A percentile compares a stretch with the other conserved stretches of the same genome.
Conservation (phyloP, 1,284 basidiomycete genomes). For the Puccinia hordei region DNA sequence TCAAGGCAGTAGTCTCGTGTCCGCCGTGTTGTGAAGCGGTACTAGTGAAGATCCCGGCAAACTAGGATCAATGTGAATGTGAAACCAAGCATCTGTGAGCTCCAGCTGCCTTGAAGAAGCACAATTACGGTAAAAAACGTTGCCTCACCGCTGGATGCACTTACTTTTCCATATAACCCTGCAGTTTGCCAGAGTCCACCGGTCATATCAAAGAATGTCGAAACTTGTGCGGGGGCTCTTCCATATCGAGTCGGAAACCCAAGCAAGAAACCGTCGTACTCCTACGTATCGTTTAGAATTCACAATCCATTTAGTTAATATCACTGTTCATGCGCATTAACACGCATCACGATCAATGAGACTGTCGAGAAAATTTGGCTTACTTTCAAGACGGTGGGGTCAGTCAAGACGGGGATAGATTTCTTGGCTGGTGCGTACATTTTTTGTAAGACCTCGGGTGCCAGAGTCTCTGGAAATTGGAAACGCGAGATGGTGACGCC, state of each 20-base stretch:
- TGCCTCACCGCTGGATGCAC: slow-evolving; percentile 60
- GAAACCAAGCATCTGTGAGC: slow-evolving; percentile 4
- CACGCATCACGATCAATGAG: neutral
- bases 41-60: slow-evolving; percentile 44
- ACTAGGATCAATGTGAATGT: slow-evolving; percentile 11
- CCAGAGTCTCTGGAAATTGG: slow-evolving; percentile 80
- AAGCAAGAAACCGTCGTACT: slow-evolving; percentile 63
- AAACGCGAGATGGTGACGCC: slow-evolving; percentile 74
- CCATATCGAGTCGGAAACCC: slow-evolving; percentile 73
- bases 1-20: slow-evolving; percentile 53
- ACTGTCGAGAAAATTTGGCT: slow-evolving; percentile 61
- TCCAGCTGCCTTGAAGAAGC: slow-evolving; percentile 59
- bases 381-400: slow-evolving; percentile 64
- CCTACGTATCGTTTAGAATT: neutral
- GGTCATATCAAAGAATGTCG: slow-evolving; percentile 70
- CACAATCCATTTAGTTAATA: neutral
- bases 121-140: slow-evolving; percentile 63
- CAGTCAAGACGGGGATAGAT: slow-evolving; percentile 52
- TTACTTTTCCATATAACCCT: slow-evolving; percentile 76
- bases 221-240: slow-evolving; percentile 50
- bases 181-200: slow-evolving; percentile 73
- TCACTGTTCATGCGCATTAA: neutral
- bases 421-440: slow-evolving; percentile 74
- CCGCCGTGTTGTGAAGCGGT: slow-evolving; percentile 52
- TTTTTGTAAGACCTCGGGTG: slow-evolving; percentile 72